Percentiles rank a stretch among this genome's conserved stretches.
These are phyloP conservation scores for Panus rudis DNA, from an alignment of 768 basidiomycete genomes.

Conservation along the genomic window DNA sequence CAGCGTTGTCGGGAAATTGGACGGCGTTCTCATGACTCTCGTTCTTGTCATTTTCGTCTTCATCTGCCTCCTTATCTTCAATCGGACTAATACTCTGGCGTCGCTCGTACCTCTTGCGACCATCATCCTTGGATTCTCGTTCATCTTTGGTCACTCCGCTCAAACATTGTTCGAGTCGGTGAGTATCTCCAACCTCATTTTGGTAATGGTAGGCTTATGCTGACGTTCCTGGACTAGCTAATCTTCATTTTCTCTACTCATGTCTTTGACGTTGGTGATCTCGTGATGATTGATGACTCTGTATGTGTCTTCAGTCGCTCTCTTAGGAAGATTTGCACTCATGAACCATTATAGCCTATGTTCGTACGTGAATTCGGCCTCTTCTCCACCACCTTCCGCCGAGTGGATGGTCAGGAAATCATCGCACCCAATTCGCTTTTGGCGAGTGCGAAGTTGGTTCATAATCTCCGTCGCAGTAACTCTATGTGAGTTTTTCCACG, in stretches of 20 bases:
- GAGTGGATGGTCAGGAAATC: slow-evolving; percentile 78
- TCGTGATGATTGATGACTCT: slow-evolving; percentile 76
- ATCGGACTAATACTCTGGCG: slow-evolving; percentile 52
- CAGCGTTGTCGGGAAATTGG: slow-evolving; percentile 70
- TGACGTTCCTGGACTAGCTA: slow-evolving; percentile 35
- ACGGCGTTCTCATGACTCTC: slow-evolving; percentile 60
- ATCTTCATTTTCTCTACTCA: slow-evolving; percentile 85
- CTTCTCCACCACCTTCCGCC: slow-evolving; percentile 70
- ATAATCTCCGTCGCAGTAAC: slow-evolving; percentile 68
- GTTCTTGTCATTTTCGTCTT: slow-evolving; percentile 57
- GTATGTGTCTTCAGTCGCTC: slow-evolving; percentile 20
- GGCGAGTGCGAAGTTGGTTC: slow-evolving; percentile 64
- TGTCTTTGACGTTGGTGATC: slow-evolving; percentile 79
- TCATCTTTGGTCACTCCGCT: slow-evolving; percentile 80
- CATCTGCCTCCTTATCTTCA: slow-evolving; percentile 70
- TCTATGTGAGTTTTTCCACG: slow-evolving; percentile 47
- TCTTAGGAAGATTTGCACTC: slow-evolving; percentile 8
- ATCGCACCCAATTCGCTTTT: slow-evolving; percentile 73
- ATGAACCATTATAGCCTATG: slow-evolving; percentile 26
- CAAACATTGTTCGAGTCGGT: slow-evolving; percentile 75
- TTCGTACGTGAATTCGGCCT: slow-evolving; percentile 74
- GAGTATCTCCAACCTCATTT: slow-evolving; percentile 15
- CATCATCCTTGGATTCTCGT: slow-evolving; percentile 76
- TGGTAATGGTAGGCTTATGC: background rate
- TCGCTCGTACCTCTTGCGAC: slow-evolving; percentile 77